Evolutionary conservation across 345 rosid species (phyloP), one percentile per base, ranked within the genome.

Genomic region (Odontarrhena argentea): DNA sequence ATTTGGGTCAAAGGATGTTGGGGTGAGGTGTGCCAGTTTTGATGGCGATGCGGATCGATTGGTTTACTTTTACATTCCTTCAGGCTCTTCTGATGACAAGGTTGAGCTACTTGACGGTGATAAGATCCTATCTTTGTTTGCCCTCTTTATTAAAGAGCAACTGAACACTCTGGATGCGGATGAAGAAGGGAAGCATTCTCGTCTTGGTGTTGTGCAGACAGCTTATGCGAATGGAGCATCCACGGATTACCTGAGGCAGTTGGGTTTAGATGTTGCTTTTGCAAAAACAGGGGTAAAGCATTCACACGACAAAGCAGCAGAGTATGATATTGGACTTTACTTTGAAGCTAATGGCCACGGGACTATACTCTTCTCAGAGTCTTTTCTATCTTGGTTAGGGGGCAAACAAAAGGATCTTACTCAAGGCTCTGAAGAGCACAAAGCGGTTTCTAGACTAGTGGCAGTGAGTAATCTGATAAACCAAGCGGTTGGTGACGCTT

Each of bases 331-430:
- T 35, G 99, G 99, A 35, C 85, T 93, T 60, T 93, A 94, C 74
- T 94, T 94, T 44, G 99, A 94, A 73, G 97, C 96, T 68, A 93
- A 93, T 81, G 99, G 99, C 34, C 99, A 93, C 44, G 99, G 99
- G 52, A 94, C 99, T 73, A 79, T 94, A 69, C 67, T 91, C 74
- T 94, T 87, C 80, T 84, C 88, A 4, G 91, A 88, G 51, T 25
- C 70, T 52, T 86, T 77, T 73, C 57, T 85, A 38, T 68, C 80
- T 37, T 79, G 81, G 88, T 76, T 94, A 62, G 89, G 77, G 60
- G 62, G 68, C 26, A 85, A 68, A 79, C 77, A 68, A 45, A 63
- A 70, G 36, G 86, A 78, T 60, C 81, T 88, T 40, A 55, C 76
- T 67, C 76, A 79, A 81, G 91, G 85, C 55, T 91, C 96, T 3